These are phyloP conservation scores for Plasmopara muralis DNA, from an alignment of 352 stramenopile species.

Conservation along the genomic window DNA sequence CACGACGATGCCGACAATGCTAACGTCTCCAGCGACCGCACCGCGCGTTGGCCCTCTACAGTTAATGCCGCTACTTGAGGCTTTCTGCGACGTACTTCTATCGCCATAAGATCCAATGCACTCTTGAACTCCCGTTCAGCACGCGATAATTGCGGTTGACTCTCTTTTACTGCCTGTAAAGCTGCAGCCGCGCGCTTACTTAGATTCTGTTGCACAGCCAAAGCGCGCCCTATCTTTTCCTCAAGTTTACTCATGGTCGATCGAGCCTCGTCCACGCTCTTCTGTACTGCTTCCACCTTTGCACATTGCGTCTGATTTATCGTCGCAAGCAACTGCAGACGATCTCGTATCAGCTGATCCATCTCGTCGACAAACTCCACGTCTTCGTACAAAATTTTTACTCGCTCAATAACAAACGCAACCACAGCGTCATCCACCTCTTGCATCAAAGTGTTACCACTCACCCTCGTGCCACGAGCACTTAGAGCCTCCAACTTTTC, in stretches of 20 bases:
- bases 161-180: slow-evolving; percentile 77
- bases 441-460: slow-evolving; percentile 47
- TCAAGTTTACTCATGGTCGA: slow-evolving; percentile 36
- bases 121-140: slow-evolving; percentile 66
- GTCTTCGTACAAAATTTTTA: slow-evolving; percentile 73
- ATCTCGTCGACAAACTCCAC: slow-evolving; percentile 72
- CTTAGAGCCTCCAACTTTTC: slow-evolving; percentile 51
- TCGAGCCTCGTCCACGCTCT: slow-evolving; percentile 26
- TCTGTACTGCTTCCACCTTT: slow-evolving; percentile 36
- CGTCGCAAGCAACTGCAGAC: slow-evolving; percentile 46
- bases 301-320: slow-evolving; percentile 49
- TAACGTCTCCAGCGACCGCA: slow-evolving; percentile 42
- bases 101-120: slow-evolving; percentile 55
- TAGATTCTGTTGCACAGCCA: slow-evolving; percentile 66
- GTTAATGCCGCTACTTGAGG: slow-evolving; percentile 65
- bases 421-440: slow-evolving; percentile 68
- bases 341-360: slow-evolving; percentile 55
- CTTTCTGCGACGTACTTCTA: slow-evolving; percentile 65
- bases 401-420: slow-evolving; percentile 64
- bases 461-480: slow-evolving; percentile 55
- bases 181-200: slow-evolving; percentile 68
- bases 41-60: slow-evolving; percentile 50
- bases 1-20: slow-evolving; percentile 20
- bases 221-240: slow-evolving; percentile 49
- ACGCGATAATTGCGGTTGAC: slow-evolving; percentile 66